Base-by-base conservation (phyloP, 306 rosid species). In the Crataegus laevigata region DNA sequence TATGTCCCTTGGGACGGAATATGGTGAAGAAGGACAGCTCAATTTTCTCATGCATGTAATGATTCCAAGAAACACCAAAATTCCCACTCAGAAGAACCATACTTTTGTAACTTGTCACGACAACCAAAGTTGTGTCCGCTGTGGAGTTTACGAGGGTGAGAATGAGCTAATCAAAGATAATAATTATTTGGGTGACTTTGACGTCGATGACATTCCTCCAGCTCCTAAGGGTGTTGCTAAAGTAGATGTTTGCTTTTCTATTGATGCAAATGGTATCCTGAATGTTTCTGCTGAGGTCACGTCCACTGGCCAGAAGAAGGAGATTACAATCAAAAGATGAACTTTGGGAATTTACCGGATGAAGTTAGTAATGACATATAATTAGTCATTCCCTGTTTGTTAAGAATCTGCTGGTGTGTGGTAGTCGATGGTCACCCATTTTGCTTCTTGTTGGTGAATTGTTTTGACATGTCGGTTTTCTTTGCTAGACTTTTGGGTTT, bases 61-160 rank as follows among this genome's bases (percentile, higher is more conserved):
- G 30, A 47, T 47, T 0, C 2, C 52, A 47, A 15, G 52, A 15
- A 47, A 47, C 52, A 24, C 2, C 52, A 47, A 47, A 47, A 47
- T 47, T 54, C 60, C 60, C 60, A 54, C 0, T 7, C 2, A 54
- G 60, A 9, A 18, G 3, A 6, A n/a, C 0, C 0, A 8, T 17
- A 18, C 5, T 7, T 19, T 54, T 3, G 8, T 1, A 54, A 21
- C 12, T 54, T 0, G 0, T 21, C 0, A 6, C 2, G 11, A 54
- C 12, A 1, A 54, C 25, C 60, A 54, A n/a, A 54, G 11, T 21
- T 8, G 0, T 54, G 9, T 54, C 1, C 0, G 0, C 60, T 2
- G 3, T 21, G 11, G 1, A 54, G 60, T 54, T 19, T 54, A 0
- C n/a, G 60, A 54, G 12, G 60, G 60, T 54, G 60, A 54, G 60